Evolutionary conservation across 768 basidiomycete species (phyloP), one percentile per base, ranked within the genome.

Genomic region (Suillus discolor): DNA sequence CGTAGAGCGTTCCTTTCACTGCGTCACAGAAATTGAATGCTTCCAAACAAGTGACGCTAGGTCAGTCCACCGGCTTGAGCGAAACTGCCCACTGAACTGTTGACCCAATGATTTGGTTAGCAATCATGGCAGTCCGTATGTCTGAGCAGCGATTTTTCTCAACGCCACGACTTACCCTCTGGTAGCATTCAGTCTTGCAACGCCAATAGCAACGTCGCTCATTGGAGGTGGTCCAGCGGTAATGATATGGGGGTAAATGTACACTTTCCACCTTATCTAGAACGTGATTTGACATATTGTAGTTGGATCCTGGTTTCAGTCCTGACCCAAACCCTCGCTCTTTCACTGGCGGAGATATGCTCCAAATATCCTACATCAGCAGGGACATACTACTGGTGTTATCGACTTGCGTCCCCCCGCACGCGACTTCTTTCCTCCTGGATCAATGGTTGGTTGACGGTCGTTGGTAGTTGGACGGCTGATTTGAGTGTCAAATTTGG

Each of bases 391-490:
- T 88, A 90, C 68, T 90, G 89, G 89, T 84, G 85, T 54, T 89
- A 85, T 68, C 82, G 85, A 57, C 78, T 90, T 11, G 83, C 86
- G 0, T 81, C 87, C 4, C 84, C 87, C 0, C 79, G 77, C 59
- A 82, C 80, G 64, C 79, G 84, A 62, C 75, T 88, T 8, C 69
- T 88, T 11, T 74, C 84, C 3, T 87, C 85, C 18, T 90, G 89
- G 85, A 84, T 90, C 57, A 86, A 87, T 64, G 89, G 89, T 7
- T 91, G 89, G 89, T 75, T 90, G 20, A 87, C 85, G 2, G 79
- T 89, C 70, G 87, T 88, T 36, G 89, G 89, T 31, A 86, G 89
- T 16, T 90, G 89, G 88, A 90, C 85, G 0, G 81, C 87, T 64
- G 84, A 86, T n/a, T 70, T 89, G 44, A 88, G 87, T 12, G 88